phyloP scores from a whole-genome alignment of 495 filamentous ascomycete genomes.

The Penicillium antarcticum region DNA sequence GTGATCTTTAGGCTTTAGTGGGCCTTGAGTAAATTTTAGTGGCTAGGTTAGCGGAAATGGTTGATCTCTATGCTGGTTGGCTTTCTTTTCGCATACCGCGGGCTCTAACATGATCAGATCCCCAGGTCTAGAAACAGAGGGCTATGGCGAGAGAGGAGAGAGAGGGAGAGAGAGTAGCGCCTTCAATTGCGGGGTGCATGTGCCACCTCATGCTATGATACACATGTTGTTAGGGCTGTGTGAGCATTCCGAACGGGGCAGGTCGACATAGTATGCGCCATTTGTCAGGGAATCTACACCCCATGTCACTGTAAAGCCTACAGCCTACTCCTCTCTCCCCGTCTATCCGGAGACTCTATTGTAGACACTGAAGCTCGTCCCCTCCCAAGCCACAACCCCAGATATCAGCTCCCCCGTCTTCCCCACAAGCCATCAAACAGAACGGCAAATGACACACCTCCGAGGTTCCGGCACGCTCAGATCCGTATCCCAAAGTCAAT shows the following conservation, averaged over 20 bases:
- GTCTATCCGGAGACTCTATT: too few relatives aligned
- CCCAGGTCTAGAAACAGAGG: neutral
- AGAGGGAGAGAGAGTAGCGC: neutral
- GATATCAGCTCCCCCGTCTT: conserved; percentile 1
- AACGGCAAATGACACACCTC: neutral
- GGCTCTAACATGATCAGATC: neutral
- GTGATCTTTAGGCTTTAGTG: neutral
- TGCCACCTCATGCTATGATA: conserved; percentile 15
- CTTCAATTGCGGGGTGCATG: conserved; percentile 25
- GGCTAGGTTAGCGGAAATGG: neutral
- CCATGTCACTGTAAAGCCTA: too few relatives aligned
- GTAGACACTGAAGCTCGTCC: neutral
- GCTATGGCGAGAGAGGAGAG: neutral
- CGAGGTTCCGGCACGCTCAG: conserved; percentile 18
- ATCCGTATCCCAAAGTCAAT: conserved; percentile 16
- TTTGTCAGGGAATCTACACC: too few relatives aligned
- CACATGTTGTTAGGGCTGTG: neutral
- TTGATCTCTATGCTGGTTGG: neutral
- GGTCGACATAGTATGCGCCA: too few relatives aligned
- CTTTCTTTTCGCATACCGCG: neutral
- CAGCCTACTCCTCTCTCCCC: too few relatives aligned
- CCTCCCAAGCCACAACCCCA: conserved; percentile 7
- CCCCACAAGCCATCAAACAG: too few relatives aligned
- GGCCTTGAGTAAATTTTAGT: too few relatives aligned
- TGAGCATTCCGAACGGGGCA: too few relatives aligned